Evolutionary conservation across 805 yeast species (phyloP).

Genomic region (Torulaspora microellipsoides): DNA sequence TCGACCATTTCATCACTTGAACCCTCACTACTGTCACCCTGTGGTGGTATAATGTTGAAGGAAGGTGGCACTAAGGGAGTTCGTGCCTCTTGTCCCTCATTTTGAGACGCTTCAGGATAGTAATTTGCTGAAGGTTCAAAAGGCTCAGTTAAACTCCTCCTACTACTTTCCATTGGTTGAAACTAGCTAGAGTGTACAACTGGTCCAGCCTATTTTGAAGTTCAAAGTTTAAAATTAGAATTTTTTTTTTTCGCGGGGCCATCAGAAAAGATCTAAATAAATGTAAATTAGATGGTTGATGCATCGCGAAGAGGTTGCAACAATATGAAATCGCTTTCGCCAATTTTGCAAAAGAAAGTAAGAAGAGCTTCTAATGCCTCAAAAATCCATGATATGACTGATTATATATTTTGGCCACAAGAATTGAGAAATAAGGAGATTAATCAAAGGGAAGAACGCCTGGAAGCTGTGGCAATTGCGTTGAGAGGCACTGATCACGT

Average conservation of each 20-base stretch:
- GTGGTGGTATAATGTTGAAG: constrained; percentile 21
- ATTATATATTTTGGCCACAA: constrained; percentile 27
- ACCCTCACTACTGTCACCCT: constrained; percentile 2
- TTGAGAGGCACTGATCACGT: constrained; percentile 22
- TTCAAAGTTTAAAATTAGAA: no score
- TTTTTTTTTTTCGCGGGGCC: no score
- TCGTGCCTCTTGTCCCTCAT: constrained; percentile 1
- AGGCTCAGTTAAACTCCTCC: constrained; percentile 21
- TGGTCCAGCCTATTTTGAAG: no score
- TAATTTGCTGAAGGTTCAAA: constrained; percentile 14
- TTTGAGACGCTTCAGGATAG: constrained; percentile 1
- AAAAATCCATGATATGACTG: constrained; percentile 16
- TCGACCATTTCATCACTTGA: constrained; percentile 1
- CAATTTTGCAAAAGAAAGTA: neutral
- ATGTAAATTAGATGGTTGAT: no score
- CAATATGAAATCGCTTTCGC: no score
- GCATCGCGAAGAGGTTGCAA: constrained; percentile 1
- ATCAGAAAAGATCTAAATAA: no score
- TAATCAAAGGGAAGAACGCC: neutral
- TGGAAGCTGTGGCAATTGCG: constrained; percentile 13
- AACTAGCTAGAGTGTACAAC: no score
- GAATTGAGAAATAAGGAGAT: constrained; percentile 7
- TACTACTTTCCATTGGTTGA: constrained; percentile 13
- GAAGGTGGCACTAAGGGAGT: constrained; percentile 16
- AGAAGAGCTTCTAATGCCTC: neutral